Evolutionary conservation across 1,284 basidiomycete genomes (phyloP), one percentile per base, ranked within the genome.

Genomic region (Moniliophthora roreri): DNA sequence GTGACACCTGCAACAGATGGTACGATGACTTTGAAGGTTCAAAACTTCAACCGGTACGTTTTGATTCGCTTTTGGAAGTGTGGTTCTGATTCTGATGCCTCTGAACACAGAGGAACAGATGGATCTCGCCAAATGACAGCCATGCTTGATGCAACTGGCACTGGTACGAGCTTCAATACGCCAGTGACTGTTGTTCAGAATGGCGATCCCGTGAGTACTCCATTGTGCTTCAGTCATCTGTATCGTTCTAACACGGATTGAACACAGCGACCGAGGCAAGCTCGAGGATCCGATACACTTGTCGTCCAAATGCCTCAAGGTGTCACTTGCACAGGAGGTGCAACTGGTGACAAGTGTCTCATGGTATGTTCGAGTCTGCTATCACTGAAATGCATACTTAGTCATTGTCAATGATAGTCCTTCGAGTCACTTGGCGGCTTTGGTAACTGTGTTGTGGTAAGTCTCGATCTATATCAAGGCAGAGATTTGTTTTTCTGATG

Each of bases 391-490:
- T 15, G n/a, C 16, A 21, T 9, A 26, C 16, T 11, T 21, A 21
- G 2, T 11, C 20, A 21, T 39, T 21, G n/a, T 32, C 21, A 50
- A 32, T 41, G 15, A 45, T 45, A 66, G 45, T 69, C 66, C 15
- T 64, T 73, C 55, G 64, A 52, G 21, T 72, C 73, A n/a, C 65
- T 69, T 7, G 66, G 63, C n/a, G 69, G 69, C 2, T 74, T 74
- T 59, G 74, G 72, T 21, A 74, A 74, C 61, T 77, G 73, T 58
- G 69, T 69, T 35, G 69, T 70, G 46, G 68, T 75, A n/a, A 36
- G 24, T 24, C 23, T 26, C n/a, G n/a, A 15, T 13, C 37, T 21
- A 24, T 20, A 9, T 10, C 21, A 28, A n/a, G n/a, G n/a, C n/a
- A n/a, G n/a, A n/a, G n/a, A n/a, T n/a, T n/a, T n/a, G n/a, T n/a